phyloP scores from a whole-genome alignment of 2,329 filamentous ascomycete genomes.

The Talaromyces sp. region DNA sequence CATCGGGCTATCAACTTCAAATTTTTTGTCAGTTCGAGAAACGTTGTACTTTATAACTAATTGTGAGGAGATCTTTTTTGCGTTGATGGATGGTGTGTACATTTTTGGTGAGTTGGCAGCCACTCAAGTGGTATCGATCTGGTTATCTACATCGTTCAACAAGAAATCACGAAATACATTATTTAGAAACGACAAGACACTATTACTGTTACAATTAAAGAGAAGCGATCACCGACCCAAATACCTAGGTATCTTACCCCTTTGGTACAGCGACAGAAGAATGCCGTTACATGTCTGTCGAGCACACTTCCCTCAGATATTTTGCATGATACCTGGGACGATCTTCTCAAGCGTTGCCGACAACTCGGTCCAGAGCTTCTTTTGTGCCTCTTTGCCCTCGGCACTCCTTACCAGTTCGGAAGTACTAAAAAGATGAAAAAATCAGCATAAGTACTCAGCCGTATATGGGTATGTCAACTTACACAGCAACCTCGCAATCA shows the following conservation, averaged over 20 bases:
- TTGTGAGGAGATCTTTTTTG: neutral
- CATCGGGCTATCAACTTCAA: neutral
- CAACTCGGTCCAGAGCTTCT: constrained; percentile 6
- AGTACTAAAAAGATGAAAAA: neutral
- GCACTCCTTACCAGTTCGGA: neutral
- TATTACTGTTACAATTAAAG: too few species aligned
- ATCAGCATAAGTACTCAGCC: neutral
- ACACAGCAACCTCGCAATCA: constrained; percentile 15
- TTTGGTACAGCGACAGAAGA: neutral
- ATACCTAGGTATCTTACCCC: neutral
- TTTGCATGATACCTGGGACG: neutral
- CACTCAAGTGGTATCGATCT: too few species aligned
- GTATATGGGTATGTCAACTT: neutral
- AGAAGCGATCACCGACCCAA: neutral
- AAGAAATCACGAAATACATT: neutral
- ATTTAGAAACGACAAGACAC: neutral
- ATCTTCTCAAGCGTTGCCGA: constrained; percentile 6
- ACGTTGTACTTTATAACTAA: too few species aligned
- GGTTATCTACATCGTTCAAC: neutral
- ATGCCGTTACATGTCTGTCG: too few species aligned
- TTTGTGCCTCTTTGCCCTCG: constrained; percentile 8
- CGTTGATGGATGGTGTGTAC: neutral
- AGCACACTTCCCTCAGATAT: neutral
- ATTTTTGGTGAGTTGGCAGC: neutral
- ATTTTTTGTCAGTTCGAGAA: neutral